These are phyloP conservation scores for Colletotrichum shisoi DNA, from an alignment of 2,329 filamentous ascomycete genomes.

Conservation along the genomic window DNA sequence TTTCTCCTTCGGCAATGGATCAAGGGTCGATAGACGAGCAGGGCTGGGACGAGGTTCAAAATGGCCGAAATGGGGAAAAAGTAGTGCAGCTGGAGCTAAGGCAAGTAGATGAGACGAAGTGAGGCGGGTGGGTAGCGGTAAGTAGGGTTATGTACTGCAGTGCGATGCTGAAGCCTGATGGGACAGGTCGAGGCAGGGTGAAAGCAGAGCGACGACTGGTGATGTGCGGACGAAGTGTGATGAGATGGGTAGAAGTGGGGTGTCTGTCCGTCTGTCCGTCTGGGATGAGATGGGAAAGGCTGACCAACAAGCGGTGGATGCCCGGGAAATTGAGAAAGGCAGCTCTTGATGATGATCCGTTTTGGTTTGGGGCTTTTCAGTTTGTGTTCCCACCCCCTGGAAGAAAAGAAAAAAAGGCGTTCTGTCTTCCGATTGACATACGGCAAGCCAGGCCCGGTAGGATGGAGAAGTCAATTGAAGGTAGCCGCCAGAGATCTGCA, in stretches of 20 bases:
- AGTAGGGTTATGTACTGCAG: slow-evolving; percentile 1
- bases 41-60: slow-evolving; percentile 12
- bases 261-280: slow-evolving; percentile 1
- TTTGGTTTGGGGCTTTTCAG: not conserved
- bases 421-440: slow-evolving; percentile 14
- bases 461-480: not conserved
- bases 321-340: slow-evolving; percentile 2
- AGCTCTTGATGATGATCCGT: slow-evolving; percentile 13
- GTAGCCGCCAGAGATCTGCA: slow-evolving; percentile 1
- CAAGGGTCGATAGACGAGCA: slow-evolving; percentile 16
- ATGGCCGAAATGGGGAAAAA: not conserved
- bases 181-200: not conserved
- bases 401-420: not conserved
- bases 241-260: slow-evolving; percentile 4
- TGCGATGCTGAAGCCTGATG: slow-evolving; percentile 8
- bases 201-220: not conserved
- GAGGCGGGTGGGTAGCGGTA: not conserved
- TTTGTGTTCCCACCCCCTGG: not conserved
- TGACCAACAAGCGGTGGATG: slow-evolving; percentile 11
- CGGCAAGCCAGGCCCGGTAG: not conserved
- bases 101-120: not conserved
- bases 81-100: not conserved
- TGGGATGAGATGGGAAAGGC: slow-evolving; percentile 8
- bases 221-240: not conserved
- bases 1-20: slow-evolving; percentile 15